phyloP scores from a whole-genome alignment of 805 yeast species.

The Saturnispora sekii region DNA sequence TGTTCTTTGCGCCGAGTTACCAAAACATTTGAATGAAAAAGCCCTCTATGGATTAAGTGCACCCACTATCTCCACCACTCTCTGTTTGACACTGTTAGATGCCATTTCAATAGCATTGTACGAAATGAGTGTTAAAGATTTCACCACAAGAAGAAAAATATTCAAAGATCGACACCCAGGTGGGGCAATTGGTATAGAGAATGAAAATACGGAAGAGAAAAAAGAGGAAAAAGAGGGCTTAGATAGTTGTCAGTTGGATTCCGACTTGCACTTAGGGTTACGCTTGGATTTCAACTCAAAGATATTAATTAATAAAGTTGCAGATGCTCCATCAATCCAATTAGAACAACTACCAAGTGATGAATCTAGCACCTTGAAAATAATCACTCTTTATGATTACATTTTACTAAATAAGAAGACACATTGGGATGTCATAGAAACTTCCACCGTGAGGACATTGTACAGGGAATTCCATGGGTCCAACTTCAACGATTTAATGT shows the following conservation, averaged over 20 bases:
- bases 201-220: not conserved
- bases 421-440: not conserved
- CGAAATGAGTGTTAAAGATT: conserved; percentile 54
- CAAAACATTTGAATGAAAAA: conserved; percentile 47
- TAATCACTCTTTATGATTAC: conserved; percentile 29
- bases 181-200: conserved; percentile 65
- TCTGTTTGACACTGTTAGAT: conserved; percentile 68
- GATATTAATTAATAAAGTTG: conserved; percentile 15
- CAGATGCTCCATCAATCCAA: conserved; percentile 18
- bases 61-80: conserved; percentile 77
- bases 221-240: not conserved
- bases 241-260: not conserved
- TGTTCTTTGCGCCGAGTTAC: conserved; percentile 54
- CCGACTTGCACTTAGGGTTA: not conserved
- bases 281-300: not conserved
- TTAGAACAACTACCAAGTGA: conserved; percentile 17
- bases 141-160: conserved; percentile 37
- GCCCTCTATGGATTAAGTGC: conserved; percentile 72
- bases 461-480: too few species aligned
- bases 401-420: conserved; percentile 10
- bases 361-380: conserved; percentile 30
- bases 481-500: too few species aligned
- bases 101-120: conserved; percentile 66
- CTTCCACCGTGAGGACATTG: not conserved
- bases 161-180: conserved; percentile 83